Base-by-base conservation (phyloP, 1,139 yeast genomes). In the Blastobotrys ciferrii region DNA sequence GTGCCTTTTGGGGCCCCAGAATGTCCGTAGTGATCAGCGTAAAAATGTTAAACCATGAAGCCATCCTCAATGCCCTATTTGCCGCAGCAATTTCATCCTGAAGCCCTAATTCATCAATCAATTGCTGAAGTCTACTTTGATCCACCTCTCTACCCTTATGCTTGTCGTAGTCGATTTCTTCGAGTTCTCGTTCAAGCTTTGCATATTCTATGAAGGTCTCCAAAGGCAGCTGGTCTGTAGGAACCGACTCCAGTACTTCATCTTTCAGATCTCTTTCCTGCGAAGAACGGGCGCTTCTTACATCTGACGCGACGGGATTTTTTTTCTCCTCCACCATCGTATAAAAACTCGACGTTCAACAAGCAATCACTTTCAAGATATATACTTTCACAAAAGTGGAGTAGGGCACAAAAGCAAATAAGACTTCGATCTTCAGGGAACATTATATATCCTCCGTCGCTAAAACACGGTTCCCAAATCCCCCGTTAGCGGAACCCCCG, bases 21-120 rank as follows among this genome's bases (percentile, higher is more conserved):
- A 73, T 71, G 60, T 73, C 77, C 2, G 77, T 72, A 15, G 76
- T 72, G 47, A 73, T 73, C 42, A 73, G 62, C 55, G 64, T 72
- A 58, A 73, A 72, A 9, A 71, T 74, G 0, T 74, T 63, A 47
- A 64, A 59, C 59, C 65, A 60, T 25, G 65, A 57, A 4, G 71
- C 70, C 19, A 59, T 56, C 33, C 70, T 59, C 5, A 66, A 50
- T 49, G 58, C 57, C 45, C 64, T 58, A 55, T 62, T 64, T 28
- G 69, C 62, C 6, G 37, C 33, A 33, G 23, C 9, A 11, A 42
- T 7, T 20, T 42, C 44, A 31, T 42, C 32, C 18, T 28, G 14
- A 11, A 42, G 37, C 4, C 44, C 44, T 15, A 42, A 28, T 11
- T 28, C 25, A n/a, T 32, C 37, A 32, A 38, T 40, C 7, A 41